A percentile compares a stretch with the other conserved stretches of the same genome.
phyloP scores from a whole-genome alignment of 768 basidiomycete genomes.

The Leccinum longicurvipes region DNA sequence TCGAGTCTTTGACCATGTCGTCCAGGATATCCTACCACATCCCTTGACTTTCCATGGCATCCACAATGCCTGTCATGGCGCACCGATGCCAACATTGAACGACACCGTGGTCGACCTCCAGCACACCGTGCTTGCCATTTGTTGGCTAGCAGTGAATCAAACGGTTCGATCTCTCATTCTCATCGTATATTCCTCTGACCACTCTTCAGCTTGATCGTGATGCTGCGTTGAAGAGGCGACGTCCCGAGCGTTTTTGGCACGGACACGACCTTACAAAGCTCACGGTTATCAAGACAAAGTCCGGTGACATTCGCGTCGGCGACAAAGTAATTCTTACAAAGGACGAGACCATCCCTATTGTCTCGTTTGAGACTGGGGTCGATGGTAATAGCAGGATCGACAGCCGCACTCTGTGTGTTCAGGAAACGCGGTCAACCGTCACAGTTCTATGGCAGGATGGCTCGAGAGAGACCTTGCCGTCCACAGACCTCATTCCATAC shows the following conservation, averaged over 20 bases:
- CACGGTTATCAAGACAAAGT: slow-evolving; percentile 55
- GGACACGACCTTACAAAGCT: slow-evolving; percentile 62
- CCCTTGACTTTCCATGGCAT: slow-evolving; percentile 44
- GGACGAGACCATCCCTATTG: slow-evolving; percentile 43
- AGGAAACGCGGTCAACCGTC: slow-evolving; percentile 65
- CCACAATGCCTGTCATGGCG: slow-evolving; percentile 45
- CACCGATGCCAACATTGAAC: slow-evolving; percentile 38
- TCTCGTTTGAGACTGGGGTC: slow-evolving; percentile 56
- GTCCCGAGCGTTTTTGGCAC: slow-evolving; percentile 76
- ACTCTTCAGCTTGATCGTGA: slow-evolving; percentile 53
- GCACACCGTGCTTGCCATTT: slow-evolving; percentile 75
- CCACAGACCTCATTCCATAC: slow-evolving; percentile 74
- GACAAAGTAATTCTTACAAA: slow-evolving; percentile 66
- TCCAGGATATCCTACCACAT: slow-evolving; percentile 65
- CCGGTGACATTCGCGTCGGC: slow-evolving; percentile 70
- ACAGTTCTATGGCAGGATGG: slow-evolving; percentile 90
- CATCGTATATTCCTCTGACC: slow-evolving; percentile 1
- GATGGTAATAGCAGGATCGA: slow-evolving; percentile 45
- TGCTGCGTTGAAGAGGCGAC: slow-evolving; percentile 51
- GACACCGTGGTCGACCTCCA: slow-evolving; percentile 71
- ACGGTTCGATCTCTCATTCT: slow-evolving; percentile 43
- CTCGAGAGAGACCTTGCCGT: slow-evolving; percentile 52
- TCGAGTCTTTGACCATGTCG: slow-evolving; percentile 1
- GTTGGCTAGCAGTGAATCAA: slow-evolving; percentile 89
- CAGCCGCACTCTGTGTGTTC: slow-evolving; percentile 59